phyloP scores from a whole-genome alignment of 2,329 filamentous ascomycete species.

The Rosellinia necatrix region DNA sequence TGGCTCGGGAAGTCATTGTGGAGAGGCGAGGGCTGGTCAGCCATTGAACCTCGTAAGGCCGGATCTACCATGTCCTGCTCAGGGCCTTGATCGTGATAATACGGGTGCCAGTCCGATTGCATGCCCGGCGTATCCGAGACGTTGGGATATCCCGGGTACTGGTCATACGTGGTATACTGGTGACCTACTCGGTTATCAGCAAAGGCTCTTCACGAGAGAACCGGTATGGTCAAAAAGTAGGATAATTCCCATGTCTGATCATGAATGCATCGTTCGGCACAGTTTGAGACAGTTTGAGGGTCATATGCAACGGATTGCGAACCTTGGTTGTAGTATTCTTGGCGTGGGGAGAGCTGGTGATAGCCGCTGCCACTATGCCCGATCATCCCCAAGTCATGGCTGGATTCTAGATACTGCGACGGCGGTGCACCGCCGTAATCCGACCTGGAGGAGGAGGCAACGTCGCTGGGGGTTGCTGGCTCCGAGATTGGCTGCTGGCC shows the following conservation, averaged over 20 bases:
- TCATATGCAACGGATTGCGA: conserved; percentile 21
- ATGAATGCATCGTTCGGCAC: background rate
- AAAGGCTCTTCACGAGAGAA: background rate
- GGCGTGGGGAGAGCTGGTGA: conserved; percentile 33
- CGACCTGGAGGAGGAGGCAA: conserved; percentile 41
- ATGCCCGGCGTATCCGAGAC: conserved; percentile 32
- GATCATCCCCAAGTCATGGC: conserved; percentile 31
- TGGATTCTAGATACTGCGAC: conserved; percentile 31
- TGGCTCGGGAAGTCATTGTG: conserved; percentile 33
- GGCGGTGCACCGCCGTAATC: conserved; percentile 39
- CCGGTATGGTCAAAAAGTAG: background rate
- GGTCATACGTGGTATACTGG: conserved; percentile 34
- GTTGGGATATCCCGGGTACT: conserved; percentile 33
- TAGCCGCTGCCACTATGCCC: conserved; percentile 32
- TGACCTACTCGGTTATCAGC: conserved; percentile 37
- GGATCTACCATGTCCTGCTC: conserved; percentile 41
- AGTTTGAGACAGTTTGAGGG: background rate
- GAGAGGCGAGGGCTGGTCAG: conserved; percentile 34
- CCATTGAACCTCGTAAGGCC: conserved; percentile 34
- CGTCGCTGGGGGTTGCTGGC: conserved; percentile 37
- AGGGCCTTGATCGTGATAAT: conserved; percentile 31
- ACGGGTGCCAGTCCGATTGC: conserved; percentile 35
- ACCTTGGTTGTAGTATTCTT: conserved; percentile 38
- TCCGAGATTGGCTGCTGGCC: conserved; percentile 36
- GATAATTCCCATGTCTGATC: too few species aligned